Conservation (phyloP, 495 filamentous ascomycete genomes). For the Thermochaetoides thermophila region DNA sequence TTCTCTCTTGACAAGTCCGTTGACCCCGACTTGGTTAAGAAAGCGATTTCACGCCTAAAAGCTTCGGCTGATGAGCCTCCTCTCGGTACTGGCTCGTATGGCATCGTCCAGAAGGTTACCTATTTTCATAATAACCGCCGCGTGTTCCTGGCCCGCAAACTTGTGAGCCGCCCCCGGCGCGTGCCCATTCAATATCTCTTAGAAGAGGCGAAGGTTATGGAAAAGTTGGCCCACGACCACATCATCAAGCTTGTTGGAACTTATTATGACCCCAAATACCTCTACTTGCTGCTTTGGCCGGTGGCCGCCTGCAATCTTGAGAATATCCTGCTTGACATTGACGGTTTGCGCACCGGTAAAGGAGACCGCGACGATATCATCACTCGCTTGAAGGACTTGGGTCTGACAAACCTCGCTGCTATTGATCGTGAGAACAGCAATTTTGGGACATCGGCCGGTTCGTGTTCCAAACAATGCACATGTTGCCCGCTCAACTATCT, state of each 20-base stretch:
- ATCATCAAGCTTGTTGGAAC: constrained; percentile 30
- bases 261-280: constrained; percentile 19
- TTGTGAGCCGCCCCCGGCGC: constrained; percentile 11
- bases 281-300: constrained; percentile 29
- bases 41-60: no score
- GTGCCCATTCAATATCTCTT: constrained; percentile 17
- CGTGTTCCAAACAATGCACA: no score
- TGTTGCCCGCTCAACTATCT: constrained; percentile 22
- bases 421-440: constrained; percentile 5
- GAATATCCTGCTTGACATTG: constrained; percentile 23
- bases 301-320: constrained; percentile 28
- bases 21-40: no score
- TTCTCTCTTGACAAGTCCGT: constrained; percentile 14
- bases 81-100: constrained; percentile 20
- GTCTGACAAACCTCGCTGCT: constrained; percentile 14
- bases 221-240: constrained; percentile 26
- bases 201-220: constrained; percentile 30
- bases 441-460: no score
- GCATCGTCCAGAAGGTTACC: constrained; percentile 23
- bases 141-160: constrained; percentile 22
- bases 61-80: constrained; percentile 11
- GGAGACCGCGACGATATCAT: constrained; percentile 21
- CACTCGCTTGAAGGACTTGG: constrained; percentile 17
- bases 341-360: constrained; percentile 14
- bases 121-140: constrained; percentile 15